These are phyloP conservation scores for Tylopilus subfusipes DNA, from an alignment of 768 basidiomycete genomes.

Conservation along the genomic window DNA sequence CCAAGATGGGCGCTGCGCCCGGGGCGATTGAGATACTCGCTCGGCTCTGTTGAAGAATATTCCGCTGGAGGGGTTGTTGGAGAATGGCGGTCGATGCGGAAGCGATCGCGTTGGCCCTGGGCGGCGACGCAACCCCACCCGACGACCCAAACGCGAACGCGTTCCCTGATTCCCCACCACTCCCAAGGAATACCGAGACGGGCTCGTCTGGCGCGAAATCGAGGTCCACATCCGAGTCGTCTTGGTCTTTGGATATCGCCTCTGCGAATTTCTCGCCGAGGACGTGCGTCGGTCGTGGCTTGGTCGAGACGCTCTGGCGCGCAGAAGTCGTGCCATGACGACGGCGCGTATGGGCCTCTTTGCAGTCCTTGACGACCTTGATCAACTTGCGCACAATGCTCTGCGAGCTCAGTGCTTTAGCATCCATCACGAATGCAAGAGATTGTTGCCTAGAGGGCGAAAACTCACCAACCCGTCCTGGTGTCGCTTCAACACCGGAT, in stretches of 20 bases:
- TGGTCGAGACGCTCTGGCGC: conserved; percentile 33
- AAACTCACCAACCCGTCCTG: conserved; percentile 70
- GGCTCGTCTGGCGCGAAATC: conserved; percentile 64
- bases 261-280: conserved; percentile 68
- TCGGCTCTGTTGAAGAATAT: conserved; percentile 47
- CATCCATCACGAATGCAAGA: neutral
- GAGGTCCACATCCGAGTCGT: conserved; percentile 73
- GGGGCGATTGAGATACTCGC: conserved; percentile 31
- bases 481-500: conserved; percentile 65
- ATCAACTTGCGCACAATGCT: conserved; percentile 78
- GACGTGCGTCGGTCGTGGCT: conserved; percentile 41
- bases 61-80: conserved; percentile 56
- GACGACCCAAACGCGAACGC: conserved; percentile 37
- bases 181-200: conserved; percentile 35
- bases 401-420: conserved; percentile 35
- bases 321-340: conserved; percentile 29
- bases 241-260: conserved; percentile 43
- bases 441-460: neutral
- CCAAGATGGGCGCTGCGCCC: conserved; percentile 9
- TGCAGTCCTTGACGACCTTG: conserved; percentile 81
- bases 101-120: conserved; percentile 46
- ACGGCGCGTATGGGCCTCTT: conserved; percentile 55
- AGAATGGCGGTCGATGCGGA: conserved; percentile 59
- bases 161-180: conserved; percentile 40
- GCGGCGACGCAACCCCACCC: conserved; percentile 27